These are phyloP conservation scores for Aspergillus sp. DNA, from an alignment of 2,329 filamentous ascomycete genomes.

Conservation along the genomic window DNA sequence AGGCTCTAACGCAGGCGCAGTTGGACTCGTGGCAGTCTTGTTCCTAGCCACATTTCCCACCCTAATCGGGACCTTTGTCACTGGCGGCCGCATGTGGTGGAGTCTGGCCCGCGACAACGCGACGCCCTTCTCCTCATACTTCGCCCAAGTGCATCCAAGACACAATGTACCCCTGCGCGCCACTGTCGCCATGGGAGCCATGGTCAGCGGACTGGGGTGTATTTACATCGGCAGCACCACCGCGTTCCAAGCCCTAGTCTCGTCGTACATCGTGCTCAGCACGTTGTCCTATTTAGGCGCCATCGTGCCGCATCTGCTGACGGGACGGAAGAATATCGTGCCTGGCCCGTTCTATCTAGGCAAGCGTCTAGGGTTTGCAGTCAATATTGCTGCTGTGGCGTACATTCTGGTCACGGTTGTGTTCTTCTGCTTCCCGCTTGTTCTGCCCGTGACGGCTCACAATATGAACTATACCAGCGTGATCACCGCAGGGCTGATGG, in stretches of 20 bases:
- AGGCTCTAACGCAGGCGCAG: slow-evolving; percentile 49
- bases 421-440: slow-evolving; percentile 61
- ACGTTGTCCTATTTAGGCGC: slow-evolving; percentile 61
- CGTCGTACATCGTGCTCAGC: slow-evolving; percentile 55
- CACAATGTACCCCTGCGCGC: slow-evolving; percentile 56
- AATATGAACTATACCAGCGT: slow-evolving; percentile 55
- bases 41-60: slow-evolving; percentile 53
- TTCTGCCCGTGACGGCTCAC: slow-evolving; percentile 43
- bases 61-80: slow-evolving; percentile 54
- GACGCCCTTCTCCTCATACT: slow-evolving; percentile 50
- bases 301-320: slow-evolving; percentile 58
- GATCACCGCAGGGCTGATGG: slow-evolving; percentile 35
- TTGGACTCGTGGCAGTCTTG: slow-evolving; percentile 53
- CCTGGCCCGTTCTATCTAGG: slow-evolving; percentile 61
- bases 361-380: slow-evolving; percentile 45
- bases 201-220: slow-evolving; percentile 57
- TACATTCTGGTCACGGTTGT: slow-evolving; percentile 63
- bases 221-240: slow-evolving; percentile 66
- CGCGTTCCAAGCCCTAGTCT: slow-evolving; percentile 66
- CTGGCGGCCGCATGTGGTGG: slow-evolving; percentile 59
- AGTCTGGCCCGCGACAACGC: slow-evolving; percentile 58
- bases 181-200: slow-evolving; percentile 49
- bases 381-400: slow-evolving; percentile 52
- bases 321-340: slow-evolving; percentile 43
- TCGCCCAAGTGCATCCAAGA: slow-evolving; percentile 47